phyloP scores from a whole-genome alignment of 768 basidiomycete species.

The Russula dissimulans region DNA sequence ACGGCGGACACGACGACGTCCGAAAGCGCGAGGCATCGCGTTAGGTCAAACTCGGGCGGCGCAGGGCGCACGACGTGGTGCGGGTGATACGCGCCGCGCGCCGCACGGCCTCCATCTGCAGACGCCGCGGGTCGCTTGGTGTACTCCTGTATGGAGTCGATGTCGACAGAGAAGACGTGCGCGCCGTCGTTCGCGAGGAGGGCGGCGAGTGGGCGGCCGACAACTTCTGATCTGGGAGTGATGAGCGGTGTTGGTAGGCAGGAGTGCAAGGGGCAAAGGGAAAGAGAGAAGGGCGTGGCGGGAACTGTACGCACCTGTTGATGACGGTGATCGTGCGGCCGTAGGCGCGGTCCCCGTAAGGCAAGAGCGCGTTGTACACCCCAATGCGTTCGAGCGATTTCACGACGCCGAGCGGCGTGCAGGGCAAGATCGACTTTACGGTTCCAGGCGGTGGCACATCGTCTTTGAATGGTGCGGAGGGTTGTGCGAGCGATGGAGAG shows the following conservation, averaged over 20 bases:
- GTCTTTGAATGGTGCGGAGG: slow-evolving; percentile 26
- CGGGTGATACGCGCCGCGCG: slow-evolving; percentile 59
- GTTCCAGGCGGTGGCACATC: slow-evolving; percentile 73
- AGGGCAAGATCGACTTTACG: slow-evolving; percentile 95
- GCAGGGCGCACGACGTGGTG: slow-evolving; percentile 65
- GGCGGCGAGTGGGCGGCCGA: slow-evolving; percentile 93
- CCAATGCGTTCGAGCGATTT: slow-evolving; percentile 87
- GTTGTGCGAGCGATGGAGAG: slow-evolving; percentile 26
- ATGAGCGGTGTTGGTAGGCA: background rate
- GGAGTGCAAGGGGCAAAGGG: too few species aligned
- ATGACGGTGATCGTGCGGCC: slow-evolving; percentile 91
- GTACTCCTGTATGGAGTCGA: slow-evolving; percentile 96
- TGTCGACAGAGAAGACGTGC: slow-evolving; percentile 88
- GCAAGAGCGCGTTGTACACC: slow-evolving; percentile 87
- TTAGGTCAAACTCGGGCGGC: slow-evolving; percentile 51
- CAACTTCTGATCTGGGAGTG: slow-evolving; percentile 75
- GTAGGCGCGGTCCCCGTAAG: slow-evolving; percentile 92
- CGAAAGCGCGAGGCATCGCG: slow-evolving; percentile 73
- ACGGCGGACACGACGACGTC: slow-evolving; percentile 96
- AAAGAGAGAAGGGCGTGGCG: too few species aligned
- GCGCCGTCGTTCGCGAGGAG: slow-evolving; percentile 95
- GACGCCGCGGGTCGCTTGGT: slow-evolving; percentile 68
- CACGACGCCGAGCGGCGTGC: slow-evolving; percentile 94
- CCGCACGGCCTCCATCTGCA: background rate
- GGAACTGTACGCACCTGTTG: slow-evolving; percentile 51